Evolutionary conservation across 768 basidiomycete genomes (phyloP), one percentile per base, ranked within the genome.

Genomic region (Suillus subluteus): DNA sequence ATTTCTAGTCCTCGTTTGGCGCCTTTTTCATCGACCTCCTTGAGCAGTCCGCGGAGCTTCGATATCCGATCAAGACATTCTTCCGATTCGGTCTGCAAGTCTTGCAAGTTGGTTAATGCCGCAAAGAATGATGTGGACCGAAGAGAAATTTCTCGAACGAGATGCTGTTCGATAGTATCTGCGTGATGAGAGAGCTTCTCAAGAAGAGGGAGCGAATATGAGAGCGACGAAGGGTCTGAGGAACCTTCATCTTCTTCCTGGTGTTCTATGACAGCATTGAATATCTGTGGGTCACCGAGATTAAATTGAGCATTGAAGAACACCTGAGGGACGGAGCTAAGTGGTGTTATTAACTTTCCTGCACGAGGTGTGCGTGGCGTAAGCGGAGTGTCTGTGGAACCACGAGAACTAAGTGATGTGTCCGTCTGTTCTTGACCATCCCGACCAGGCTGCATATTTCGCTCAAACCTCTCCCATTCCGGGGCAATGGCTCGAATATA

Each of bases 121-220:
- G 96, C 91, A 73, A 99, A 99, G 85, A 99, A 99, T 1, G 95
- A 95, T 1, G 93, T 87, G 0, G 96, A 94, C 16, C 97, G 91
- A 12, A 91, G 81, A 11, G 92, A 91, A 55, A 99, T 96, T 78
- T 99, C 98, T 67, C 89, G 89, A 5, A 96, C 87, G 65, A 99
- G 91, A 77, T 99, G 97, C 67, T 95, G 89, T 75, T 99, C 98
- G 68, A 99, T 87, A 1, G 91, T 91, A 75, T 98, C 98, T 2
- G 96, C 90, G 73, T 97, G 91, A 65, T 94, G 91, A 12, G 95
- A 96, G 68, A 98, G 88, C 72, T 89, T 91, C 74, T 98, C 96
- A 12, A 97, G 89, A 4, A 96, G 81, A 0, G 91, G 91, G 2
- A 91, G 82, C 6, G 89, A 84, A 75, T 89, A 82, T 11, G 91